phyloP scores from a whole-genome alignment of 441 rosid species.

The Melastoma candidum region DNA sequence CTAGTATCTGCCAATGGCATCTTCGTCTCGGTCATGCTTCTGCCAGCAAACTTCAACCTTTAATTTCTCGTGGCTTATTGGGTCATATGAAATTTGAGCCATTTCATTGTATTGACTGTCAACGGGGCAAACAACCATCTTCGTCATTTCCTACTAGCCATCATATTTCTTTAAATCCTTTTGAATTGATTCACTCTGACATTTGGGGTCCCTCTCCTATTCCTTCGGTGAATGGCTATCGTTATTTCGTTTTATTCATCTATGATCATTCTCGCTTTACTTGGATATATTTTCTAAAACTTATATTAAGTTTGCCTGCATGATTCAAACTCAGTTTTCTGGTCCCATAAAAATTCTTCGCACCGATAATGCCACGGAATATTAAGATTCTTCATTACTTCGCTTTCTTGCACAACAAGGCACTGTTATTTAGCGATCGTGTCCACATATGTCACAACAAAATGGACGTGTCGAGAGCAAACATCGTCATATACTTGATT shows the following conservation, averaged over 20 bases:
- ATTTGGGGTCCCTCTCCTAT: not conserved
- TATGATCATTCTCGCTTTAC: slow-evolving; percentile 8
- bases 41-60: not conserved
- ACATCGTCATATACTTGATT: no score
- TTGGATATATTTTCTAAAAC: slow-evolving; percentile 8
- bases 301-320: not conserved
- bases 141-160: not conserved
- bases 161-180: not conserved
- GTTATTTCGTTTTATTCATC: slow-evolving; percentile 4
- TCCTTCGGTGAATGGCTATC: not conserved
- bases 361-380: slow-evolving; percentile 2
- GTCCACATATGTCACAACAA: no score
- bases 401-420: no score
- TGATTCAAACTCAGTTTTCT: slow-evolving; percentile 6
- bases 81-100: not conserved
- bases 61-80: slow-evolving; percentile 1
- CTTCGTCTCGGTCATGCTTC: slow-evolving; percentile 7
- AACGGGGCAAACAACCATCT: slow-evolving; percentile 3
- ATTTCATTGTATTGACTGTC: not conserved
- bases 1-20: not conserved
- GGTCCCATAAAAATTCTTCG: not conserved
- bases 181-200: slow-evolving; percentile 8
- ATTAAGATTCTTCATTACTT: not conserved
- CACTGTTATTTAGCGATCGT: no score
- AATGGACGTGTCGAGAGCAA: no score